Evolutionary conservation across 441 rosid genomes (phyloP).

Genomic region (Gossypium aridum): DNA sequence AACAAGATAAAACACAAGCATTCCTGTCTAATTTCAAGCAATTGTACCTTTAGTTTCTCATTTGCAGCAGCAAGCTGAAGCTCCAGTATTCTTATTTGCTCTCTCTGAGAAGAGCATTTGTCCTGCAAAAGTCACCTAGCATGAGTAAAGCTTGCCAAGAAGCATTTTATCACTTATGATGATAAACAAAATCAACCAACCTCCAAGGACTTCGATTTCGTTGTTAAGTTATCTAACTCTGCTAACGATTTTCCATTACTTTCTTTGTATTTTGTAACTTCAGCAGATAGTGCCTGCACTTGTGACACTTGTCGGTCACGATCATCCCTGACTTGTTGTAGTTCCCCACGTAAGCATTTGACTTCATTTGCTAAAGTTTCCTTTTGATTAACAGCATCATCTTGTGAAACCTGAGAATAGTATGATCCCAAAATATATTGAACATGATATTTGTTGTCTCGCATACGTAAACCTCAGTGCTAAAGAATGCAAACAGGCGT

Average conservation of each 20-base stretch:
- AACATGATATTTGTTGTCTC: background rate
- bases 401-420: slow-evolving; percentile 51
- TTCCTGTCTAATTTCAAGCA: background rate
- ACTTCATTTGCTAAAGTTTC: slow-evolving; percentile 61
- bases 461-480: background rate
- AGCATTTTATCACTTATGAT: background rate
- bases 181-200: slow-evolving; percentile 31
- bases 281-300: slow-evolving; percentile 55
- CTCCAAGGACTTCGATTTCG: slow-evolving; percentile 69
- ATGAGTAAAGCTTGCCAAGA: slow-evolving; percentile 8
- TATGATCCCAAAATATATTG: background rate
- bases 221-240: slow-evolving; percentile 57
- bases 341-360: slow-evolving; percentile 63
- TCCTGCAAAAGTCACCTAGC: slow-evolving; percentile 38
- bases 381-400: slow-evolving; percentile 67
- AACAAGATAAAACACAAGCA: background rate
- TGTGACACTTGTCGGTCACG: slow-evolving; percentile 66
- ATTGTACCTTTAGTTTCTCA: slow-evolving; percentile 71
- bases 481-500: background rate
- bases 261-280: slow-evolving; percentile 58
- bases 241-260: slow-evolving; percentile 65
- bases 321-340: slow-evolving; percentile 83
- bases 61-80: slow-evolving; percentile 63
- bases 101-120: slow-evolving; percentile 73
- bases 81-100: slow-evolving; percentile 58